phyloP scores from a whole-genome alignment of 2,329 filamentous ascomycete genomes.

The Claviceps sp. region DNA sequence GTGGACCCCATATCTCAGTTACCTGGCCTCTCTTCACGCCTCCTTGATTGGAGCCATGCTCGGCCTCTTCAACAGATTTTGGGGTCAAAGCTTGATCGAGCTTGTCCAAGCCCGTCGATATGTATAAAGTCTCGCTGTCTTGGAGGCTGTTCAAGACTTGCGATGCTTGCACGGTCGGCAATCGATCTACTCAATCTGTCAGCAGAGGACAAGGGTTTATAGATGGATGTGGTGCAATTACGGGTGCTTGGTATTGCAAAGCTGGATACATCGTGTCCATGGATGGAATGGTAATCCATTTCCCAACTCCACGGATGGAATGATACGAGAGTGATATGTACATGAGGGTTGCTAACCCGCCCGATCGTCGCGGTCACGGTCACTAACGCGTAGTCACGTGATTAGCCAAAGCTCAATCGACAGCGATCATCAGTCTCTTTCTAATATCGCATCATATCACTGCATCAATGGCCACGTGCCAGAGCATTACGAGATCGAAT shows the following conservation, averaged over 20 bases:
- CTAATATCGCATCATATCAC: neutral
- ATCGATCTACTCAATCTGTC: conserved; percentile 41
- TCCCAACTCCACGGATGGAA: conserved; percentile 12
- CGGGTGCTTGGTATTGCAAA: conserved; percentile 42
- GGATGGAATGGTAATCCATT: conserved; percentile 47
- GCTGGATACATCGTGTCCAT: conserved; percentile 47
- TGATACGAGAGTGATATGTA: neutral
- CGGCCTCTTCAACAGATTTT: conserved; percentile 5
- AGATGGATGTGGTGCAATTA: conserved; percentile 16
- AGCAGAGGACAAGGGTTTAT: neutral
- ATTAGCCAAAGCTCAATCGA: neutral
- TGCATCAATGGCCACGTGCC: neutral
- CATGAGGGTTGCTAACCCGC: neutral
- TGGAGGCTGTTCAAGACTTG: conserved; percentile 52
- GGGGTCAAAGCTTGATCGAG: conserved; percentile 36
- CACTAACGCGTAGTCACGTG: conserved; percentile 1
- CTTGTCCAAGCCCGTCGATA: conserved; percentile 41
- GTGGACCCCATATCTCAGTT: conserved; percentile 78
- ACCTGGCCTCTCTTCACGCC: conserved; percentile 66
- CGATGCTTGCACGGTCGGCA: conserved; percentile 65
- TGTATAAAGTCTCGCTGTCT: conserved; percentile 31
- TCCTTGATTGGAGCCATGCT: conserved; percentile 17
- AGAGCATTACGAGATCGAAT: no score
- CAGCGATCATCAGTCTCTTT: neutral
- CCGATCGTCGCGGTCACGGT: neutral